These are phyloP conservation scores for Tetradesmus obliquus DNA, from an alignment of 139 green algal genomes.

Conservation along the genomic window DNA sequence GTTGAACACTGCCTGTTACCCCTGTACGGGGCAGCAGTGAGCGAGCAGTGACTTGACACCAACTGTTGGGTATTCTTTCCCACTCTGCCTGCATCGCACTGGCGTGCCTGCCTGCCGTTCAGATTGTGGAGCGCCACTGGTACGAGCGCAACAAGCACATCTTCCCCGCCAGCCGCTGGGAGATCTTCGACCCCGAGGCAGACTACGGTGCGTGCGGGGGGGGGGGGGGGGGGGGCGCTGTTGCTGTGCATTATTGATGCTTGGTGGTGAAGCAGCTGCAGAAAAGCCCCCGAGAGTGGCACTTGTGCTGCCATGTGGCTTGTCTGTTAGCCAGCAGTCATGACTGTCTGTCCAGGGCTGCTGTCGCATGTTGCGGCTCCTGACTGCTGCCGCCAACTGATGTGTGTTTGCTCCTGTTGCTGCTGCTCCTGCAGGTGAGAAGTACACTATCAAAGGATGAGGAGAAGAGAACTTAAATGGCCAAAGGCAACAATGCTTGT, in stretches of 20 bases:
- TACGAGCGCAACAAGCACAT: slow-evolving; percentile 98
- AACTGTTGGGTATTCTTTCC: not conserved
- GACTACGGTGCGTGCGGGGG: not conserved
- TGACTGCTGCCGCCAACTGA: not conserved
- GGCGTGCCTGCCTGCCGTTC: not conserved
- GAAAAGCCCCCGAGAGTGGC: too few species aligned
- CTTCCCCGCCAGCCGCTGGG: slow-evolving; percentile 96
- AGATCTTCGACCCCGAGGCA: slow-evolving; percentile 84
- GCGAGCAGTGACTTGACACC: not conserved
- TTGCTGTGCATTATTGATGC: too few species aligned
- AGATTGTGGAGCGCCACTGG: slow-evolving; percentile 42
- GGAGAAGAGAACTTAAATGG: not conserved
- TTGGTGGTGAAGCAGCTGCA: too few species aligned
- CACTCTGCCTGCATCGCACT: not conserved
- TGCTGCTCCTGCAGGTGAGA: slow-evolving; percentile 39
- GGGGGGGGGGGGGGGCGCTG: too few species aligned
- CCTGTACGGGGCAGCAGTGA: not conserved
- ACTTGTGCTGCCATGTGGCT: too few species aligned
- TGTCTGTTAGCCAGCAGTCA: too few species aligned
- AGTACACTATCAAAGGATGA: slow-evolving; percentile 73
- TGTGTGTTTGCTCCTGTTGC: not conserved
- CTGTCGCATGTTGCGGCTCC: too few species aligned
- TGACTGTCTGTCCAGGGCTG: too few species aligned
- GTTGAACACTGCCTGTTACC: not conserved
- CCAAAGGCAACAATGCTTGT: too few species aligned